Conservation (phyloP, 2,329 filamentous ascomycete genomes). For the Macrophomina pseudophaseolina region DNA sequence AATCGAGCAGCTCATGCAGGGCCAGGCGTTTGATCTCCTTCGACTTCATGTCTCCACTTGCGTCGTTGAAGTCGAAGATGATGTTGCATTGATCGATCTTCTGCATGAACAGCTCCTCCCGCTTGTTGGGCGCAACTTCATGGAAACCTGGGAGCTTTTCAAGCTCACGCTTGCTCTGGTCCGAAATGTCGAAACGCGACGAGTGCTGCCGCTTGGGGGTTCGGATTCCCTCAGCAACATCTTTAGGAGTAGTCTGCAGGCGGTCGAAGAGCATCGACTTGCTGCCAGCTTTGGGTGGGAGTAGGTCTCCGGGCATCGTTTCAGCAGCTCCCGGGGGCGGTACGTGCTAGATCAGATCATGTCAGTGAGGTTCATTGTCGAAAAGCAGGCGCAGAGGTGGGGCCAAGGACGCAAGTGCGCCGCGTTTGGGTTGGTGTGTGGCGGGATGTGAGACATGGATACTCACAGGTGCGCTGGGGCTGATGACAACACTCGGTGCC, state of each 20-base stretch:
- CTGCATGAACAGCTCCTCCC: slow-evolving; percentile 98
- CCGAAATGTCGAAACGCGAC: slow-evolving; percentile 96
- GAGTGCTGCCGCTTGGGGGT: slow-evolving; percentile 97
- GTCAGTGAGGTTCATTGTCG: slow-evolving; percentile 29
- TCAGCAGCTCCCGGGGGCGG: slow-evolving; percentile 92
- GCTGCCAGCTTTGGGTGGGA: slow-evolving; percentile 86
- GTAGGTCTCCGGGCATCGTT: slow-evolving; percentile 97
- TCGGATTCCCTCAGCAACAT: slow-evolving; percentile 91
- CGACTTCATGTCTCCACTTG: slow-evolving; percentile 97
- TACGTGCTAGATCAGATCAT: slow-evolving; percentile 67
- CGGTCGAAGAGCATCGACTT: slow-evolving; percentile 90
- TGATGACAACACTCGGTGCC: slow-evolving; percentile 90
- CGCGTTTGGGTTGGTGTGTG: slow-evolving; percentile 19
- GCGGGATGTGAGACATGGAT: slow-evolving; percentile 26
- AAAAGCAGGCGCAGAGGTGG: slow-evolving; percentile 7
- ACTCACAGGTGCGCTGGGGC: slow-evolving; percentile 77
- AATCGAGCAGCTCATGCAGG: slow-evolving; percentile 93
- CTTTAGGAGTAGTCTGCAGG: slow-evolving; percentile 91
- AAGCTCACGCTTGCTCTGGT: slow-evolving; percentile 83
- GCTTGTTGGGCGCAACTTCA: slow-evolving; percentile 90
- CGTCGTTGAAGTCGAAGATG: slow-evolving; percentile 99
- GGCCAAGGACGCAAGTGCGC: slow-evolving; percentile 5
- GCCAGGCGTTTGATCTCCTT: slow-evolving; percentile 99
- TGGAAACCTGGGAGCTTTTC: slow-evolving; percentile 98
- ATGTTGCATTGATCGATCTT: slow-evolving; percentile 99